These are phyloP conservation scores for Verticillium longisporum DNA, from an alignment of 2,329 filamentous ascomycete species.

Conservation along the genomic window DNA sequence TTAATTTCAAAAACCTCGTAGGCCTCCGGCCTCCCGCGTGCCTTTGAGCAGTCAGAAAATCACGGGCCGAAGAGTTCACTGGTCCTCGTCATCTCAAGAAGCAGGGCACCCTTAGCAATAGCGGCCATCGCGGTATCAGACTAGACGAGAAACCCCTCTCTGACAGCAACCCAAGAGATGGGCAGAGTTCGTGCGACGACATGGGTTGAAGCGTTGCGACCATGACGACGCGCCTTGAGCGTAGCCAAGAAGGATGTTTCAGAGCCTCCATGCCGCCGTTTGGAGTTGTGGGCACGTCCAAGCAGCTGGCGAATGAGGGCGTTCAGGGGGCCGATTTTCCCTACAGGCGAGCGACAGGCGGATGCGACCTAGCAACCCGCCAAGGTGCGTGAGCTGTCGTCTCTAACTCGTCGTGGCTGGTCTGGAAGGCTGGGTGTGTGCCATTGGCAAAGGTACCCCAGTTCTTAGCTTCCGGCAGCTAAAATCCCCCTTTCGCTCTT, in stretches of 20 bases:
- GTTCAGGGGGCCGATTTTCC: constrained; percentile 1
- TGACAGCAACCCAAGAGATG: constrained; percentile 1
- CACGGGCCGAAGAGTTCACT: neutral
- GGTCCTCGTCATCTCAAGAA: neutral
- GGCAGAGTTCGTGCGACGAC: neutral
- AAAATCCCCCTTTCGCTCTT: neutral
- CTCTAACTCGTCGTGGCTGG: neutral
- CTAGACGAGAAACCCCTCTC: neutral
- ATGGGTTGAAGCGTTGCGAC: neutral
- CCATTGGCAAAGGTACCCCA: neutral
- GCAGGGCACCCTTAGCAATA: neutral
- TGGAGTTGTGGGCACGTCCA: neutral
- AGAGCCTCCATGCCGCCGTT: constrained; percentile 2
- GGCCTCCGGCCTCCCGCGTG: neutral
- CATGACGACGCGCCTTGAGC: neutral
- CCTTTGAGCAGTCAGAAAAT: neutral
- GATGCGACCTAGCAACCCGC: neutral
- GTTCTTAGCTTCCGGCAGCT: constrained; percentile 2
- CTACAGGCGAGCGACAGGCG: neutral
- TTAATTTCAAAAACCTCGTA: neutral
- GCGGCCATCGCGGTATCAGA: neutral
- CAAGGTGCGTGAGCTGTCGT: neutral
- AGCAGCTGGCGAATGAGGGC: constrained; percentile 15
- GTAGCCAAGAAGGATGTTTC: neutral
- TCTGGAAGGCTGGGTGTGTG: neutral